These are phyloP conservation scores for Dacryopinax spathularia DNA, from an alignment of 768 basidiomycete genomes.

Conservation along the genomic window DNA sequence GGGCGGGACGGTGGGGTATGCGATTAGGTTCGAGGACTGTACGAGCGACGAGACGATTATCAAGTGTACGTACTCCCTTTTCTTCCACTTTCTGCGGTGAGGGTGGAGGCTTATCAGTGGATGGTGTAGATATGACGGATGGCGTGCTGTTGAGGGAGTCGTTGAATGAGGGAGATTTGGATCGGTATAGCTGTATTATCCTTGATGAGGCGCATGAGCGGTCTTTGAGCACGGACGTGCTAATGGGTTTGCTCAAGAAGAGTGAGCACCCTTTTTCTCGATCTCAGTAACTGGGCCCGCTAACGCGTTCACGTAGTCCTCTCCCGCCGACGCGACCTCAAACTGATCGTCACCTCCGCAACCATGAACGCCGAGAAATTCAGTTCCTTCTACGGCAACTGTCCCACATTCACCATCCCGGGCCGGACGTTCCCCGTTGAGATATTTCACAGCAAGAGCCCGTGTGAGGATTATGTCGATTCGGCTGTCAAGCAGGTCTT, in stretches of 20 bases:
- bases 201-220: conserved; percentile 99
- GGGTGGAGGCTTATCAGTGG: neutral
- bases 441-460: conserved; percentile 88
- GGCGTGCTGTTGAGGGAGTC: conserved; percentile 97
- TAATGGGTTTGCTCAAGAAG: conserved; percentile 92
- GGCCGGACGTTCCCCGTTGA: conserved; percentile 97
- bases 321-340: conserved; percentile 80
- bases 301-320: conserved; percentile 39
- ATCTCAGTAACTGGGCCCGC: neutral
- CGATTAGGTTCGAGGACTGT: conserved; percentile 97
- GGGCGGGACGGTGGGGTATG: conserved; percentile 84
- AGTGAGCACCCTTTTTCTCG: conserved; percentile 36
- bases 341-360: conserved; percentile 93
- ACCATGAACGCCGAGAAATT: conserved; percentile 99
- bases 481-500: conserved; percentile 95
- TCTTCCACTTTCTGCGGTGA: neutral
- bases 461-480: conserved; percentile 98
- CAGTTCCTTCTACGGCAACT: conserved; percentile 87
- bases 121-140: conserved; percentile 80
- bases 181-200: conserved; percentile 92
- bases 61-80: conserved; percentile 54
- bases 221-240: conserved; percentile 89
- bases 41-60: conserved; percentile 89
- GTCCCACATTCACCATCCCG: conserved; percentile 86
- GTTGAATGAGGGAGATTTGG: conserved; percentile 93